A percentile compares a stretch with the other conserved stretches of the same genome.
Evolutionary conservation across 1,139 yeast species (phyloP).

Genomic region (Sugiyamaella japonica): DNA sequence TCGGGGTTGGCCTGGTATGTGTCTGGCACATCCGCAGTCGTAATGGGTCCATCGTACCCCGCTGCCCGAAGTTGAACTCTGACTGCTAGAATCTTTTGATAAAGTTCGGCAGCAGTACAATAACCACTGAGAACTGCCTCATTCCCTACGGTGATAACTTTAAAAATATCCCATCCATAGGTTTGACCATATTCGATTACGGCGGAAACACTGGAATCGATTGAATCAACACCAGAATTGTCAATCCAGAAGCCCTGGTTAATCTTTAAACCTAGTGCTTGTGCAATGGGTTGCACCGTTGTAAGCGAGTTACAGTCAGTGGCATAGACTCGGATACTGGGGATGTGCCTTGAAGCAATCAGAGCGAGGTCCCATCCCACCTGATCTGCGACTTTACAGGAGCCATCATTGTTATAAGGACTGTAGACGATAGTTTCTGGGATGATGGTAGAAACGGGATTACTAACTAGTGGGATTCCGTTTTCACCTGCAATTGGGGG

Average conservation of each 20-base stretch:
- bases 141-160: slow-evolving; percentile 77
- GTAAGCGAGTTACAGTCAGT: slow-evolving; percentile 75
- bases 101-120: slow-evolving; percentile 57
- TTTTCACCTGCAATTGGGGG: slow-evolving; percentile 10
- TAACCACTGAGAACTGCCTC: slow-evolving; percentile 74
- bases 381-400: slow-evolving; percentile 59
- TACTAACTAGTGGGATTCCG: slow-evolving; percentile 17
- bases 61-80: slow-evolving; percentile 57
- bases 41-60: slow-evolving; percentile 75
- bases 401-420: slow-evolving; percentile 68
- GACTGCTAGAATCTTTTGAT: slow-evolving; percentile 62
- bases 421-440: slow-evolving; percentile 73
- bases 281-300: slow-evolving; percentile 63
- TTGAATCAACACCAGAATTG: slow-evolving; percentile 60
- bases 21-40: slow-evolving; percentile 90
- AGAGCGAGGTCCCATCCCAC: slow-evolving; percentile 60
- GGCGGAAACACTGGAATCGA: slow-evolving; percentile 58
- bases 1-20: slow-evolving; percentile 60
- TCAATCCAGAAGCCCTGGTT: slow-evolving; percentile 88
- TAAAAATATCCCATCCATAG: slow-evolving; percentile 67
- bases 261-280: slow-evolving; percentile 62
- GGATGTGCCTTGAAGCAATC: slow-evolving; percentile 62
- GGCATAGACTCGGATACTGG: slow-evolving; percentile 72
- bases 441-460: slow-evolving; percentile 25
- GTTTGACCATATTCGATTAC: slow-evolving; percentile 49